Percentiles rank a stretch among this genome's conserved stretches.
phyloP scores from a whole-genome alignment of 495 filamentous ascomycete genomes.

The Aspergillus bridgeri region DNA sequence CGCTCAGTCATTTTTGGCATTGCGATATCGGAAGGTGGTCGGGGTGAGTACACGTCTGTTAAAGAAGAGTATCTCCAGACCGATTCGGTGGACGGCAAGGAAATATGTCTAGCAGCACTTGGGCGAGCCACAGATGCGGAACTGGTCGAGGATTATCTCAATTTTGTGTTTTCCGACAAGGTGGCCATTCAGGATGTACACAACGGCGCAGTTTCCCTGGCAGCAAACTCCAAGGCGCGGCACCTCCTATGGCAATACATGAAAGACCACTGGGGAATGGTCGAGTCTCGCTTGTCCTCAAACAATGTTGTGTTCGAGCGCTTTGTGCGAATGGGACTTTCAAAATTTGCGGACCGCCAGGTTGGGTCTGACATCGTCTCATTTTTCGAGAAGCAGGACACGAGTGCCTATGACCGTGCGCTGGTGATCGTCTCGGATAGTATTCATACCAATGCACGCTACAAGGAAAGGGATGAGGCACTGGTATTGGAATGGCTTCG shows the following conservation, averaged over 20 bases:
- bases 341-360: conserved; percentile 68
- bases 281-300: conserved; percentile 63
- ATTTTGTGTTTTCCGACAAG: conserved; percentile 75
- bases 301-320: conserved; percentile 87
- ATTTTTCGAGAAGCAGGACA: conserved; percentile 84
- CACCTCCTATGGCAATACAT: conserved; percentile 78
- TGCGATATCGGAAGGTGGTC: conserved; percentile 65
- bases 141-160: conserved; percentile 65
- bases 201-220: conserved; percentile 67
- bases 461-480: conserved; percentile 67
- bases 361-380: conserved; percentile 70
- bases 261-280: conserved; percentile 69
- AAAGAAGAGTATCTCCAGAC: conserved; percentile 80
- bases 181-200: conserved; percentile 83
- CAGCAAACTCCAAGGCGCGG: conserved; percentile 66
- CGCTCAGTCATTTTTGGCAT: conserved; percentile 76
- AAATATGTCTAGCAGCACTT: conserved; percentile 73
- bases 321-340: conserved; percentile 72
- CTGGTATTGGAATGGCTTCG: conserved; percentile 68
- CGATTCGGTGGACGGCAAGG: conserved; percentile 82
- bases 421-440: conserved; percentile 76
- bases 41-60: conserved; percentile 65
- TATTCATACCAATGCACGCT: conserved; percentile 71
- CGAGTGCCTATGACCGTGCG: conserved; percentile 72
- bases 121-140: conserved; percentile 67